Evolutionary conservation across 768 basidiomycete genomes (phyloP).

Genomic region (Panellus pusillus): DNA sequence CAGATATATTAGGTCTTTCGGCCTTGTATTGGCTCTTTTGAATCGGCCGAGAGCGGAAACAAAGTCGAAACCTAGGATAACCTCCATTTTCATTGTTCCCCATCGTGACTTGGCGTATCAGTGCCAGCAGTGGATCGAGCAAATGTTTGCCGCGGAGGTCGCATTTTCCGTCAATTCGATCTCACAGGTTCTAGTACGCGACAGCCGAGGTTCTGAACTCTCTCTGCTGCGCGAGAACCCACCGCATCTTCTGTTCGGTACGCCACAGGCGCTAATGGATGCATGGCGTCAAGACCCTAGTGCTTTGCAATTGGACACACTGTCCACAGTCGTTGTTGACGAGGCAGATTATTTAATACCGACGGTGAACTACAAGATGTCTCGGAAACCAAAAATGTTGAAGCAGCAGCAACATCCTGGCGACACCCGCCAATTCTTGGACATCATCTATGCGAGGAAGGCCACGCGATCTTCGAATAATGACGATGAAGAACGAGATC

Average conservation of each 20-base stretch:
- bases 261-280: slow-evolving; percentile 68
- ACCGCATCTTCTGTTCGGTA: slow-evolving; percentile 71
- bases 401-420: slow-evolving; percentile 56
- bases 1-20: slow-evolving; percentile 59
- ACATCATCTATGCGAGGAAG: slow-evolving; percentile 45
- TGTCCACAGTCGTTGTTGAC: slow-evolving; percentile 68
- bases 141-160: slow-evolving; percentile 38
- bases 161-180: slow-evolving; percentile 41
- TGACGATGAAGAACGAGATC: slow-evolving; percentile 17
- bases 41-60: slow-evolving; percentile 39
- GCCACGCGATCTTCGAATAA: background rate
- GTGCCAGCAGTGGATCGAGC: slow-evolving; percentile 62
- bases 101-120: slow-evolving; percentile 74
- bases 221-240: slow-evolving; percentile 38
- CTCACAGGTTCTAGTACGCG: slow-evolving; percentile 64
- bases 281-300: slow-evolving; percentile 44
- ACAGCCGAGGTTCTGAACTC: slow-evolving; percentile 39
- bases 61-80: slow-evolving; percentile 34
- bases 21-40: slow-evolving; percentile 63
- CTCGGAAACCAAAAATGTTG: slow-evolving; percentile 35
- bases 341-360: slow-evolving; percentile 75
- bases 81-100: slow-evolving; percentile 66
- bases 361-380: slow-evolving; percentile 31
- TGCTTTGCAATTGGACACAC: slow-evolving; percentile 43
- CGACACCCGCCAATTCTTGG: slow-evolving; percentile 58